Evolutionary conservation across 116 monocot genomes (phyloP), one percentile per base, ranked within the genome.

Genomic region (Cymodocea nodosa): DNA sequence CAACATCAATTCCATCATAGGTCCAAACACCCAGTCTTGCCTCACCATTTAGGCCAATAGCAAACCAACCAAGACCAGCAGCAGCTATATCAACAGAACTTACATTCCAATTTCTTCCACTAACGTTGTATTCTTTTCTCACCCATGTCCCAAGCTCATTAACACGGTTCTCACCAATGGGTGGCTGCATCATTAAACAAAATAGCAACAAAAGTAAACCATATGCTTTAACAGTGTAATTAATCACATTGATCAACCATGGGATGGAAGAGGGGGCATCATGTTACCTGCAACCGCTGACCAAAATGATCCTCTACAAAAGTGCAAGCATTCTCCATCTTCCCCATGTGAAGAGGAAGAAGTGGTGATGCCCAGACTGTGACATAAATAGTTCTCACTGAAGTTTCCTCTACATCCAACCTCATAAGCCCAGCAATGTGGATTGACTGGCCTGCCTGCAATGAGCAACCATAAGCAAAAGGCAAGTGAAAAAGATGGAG

Each of bases 311-410:
- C 73, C 73, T 83, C 79, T 7, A 80, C 73, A 79, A 95, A 77
- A 35, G 66, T 52, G 54, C 79, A 77, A 18, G 87, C 74, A 25
- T 87, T 83, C 51, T 87, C 87, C 25, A 75, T 82, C 78, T 83
- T 90, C 23, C 95, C 95, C 95, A 95, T 90, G 77, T 95, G 95
- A 37, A 95, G 87, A 48, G 95, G 90, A 51, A 95, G 84, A 59
- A 87, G 80, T 23, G 85, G 67, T 35, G 95, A 95, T 62, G 95
- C 95, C 90, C 90, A 95, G 18, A 95, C 83, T 22, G 95, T 95
- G 56, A 95, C 30, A 56, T 95, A 95, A 24, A 84, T 74, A 4
- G 87, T 75, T 2, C 78, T 81, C 14, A 76, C 79, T 17, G 80
- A 76, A 68, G 73, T 63, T 74, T 95, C 81, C 74, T 85, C 90